Percentiles rank a stretch among this genome's conserved stretches.
phyloP scores from a whole-genome alignment of 345 rosid genomes.

The Eucalyptus regnans region DNA sequence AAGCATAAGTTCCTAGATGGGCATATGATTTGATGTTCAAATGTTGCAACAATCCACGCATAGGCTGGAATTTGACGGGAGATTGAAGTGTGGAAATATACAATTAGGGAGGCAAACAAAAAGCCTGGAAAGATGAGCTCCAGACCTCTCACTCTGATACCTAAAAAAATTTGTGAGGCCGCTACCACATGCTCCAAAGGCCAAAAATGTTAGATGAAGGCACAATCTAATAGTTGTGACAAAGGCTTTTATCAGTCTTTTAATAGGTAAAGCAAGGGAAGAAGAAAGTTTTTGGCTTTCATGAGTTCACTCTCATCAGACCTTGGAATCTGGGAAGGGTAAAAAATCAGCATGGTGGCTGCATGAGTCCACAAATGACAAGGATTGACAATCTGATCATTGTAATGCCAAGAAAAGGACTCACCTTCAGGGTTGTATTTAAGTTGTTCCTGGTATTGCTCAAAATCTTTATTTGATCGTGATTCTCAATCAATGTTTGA shows the following conservation, averaged over 20 bases:
- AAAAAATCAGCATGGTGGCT: not conserved
- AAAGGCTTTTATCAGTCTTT: not conserved
- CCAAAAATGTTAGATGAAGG: not conserved
- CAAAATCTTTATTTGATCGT: slow-evolving; percentile 95
- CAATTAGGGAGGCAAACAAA: not conserved
- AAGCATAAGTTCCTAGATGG: not conserved
- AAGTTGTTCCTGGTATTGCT: slow-evolving; percentile 95
- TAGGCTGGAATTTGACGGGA: not conserved
- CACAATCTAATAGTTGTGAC: not conserved
- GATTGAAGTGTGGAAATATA: not conserved
- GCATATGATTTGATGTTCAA: not conserved
- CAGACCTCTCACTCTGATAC: not conserved
- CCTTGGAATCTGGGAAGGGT: not conserved
- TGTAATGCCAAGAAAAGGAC: not conserved
- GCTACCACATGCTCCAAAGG: not conserved
- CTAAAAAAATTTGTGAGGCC: not conserved
- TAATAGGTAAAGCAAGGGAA: not conserved
- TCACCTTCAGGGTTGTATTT: slow-evolving; percentile 79
- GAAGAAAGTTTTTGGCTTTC: not conserved
- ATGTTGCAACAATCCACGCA: not conserved
- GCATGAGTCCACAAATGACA: not conserved
- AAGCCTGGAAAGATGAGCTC: not conserved
- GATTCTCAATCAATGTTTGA: slow-evolving; percentile 94
- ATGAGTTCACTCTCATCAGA: not conserved
- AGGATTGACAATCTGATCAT: not conserved